Conservation (phyloP, 192 early-diverging fungal genomes). For the Anaeromyces robustus region DNA sequence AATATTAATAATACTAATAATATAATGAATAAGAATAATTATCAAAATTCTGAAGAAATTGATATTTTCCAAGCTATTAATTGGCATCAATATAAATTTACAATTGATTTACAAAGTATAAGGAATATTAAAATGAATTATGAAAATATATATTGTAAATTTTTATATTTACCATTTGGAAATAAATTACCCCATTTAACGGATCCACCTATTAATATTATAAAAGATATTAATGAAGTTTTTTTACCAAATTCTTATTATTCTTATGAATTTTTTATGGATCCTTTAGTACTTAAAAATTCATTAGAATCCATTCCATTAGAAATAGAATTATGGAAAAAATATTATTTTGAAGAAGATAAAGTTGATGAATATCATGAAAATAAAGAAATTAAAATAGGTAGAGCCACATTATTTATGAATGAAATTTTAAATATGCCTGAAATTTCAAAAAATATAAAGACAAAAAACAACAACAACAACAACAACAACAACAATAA, state of each 20-base stretch:
- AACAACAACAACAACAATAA: no score
- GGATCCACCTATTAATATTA: conserved; percentile 16
- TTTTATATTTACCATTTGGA: conserved; percentile 29
- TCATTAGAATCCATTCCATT: conserved; percentile 30
- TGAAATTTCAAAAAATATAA: neutral
- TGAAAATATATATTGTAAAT: conserved; percentile 14
- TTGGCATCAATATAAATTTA: neutral
- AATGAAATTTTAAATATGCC: neutral
- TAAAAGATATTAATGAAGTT: conserved; percentile 7
- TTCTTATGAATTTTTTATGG: conserved; percentile 40
- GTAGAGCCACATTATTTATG: conserved; percentile 6
- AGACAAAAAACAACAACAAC: no score
- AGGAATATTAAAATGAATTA: neutral
- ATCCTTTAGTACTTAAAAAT: conserved; percentile 12
- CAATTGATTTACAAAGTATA: neutral
- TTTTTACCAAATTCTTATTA: conserved; percentile 23
- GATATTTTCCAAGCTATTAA: neutral
- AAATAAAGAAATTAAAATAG: conserved; percentile 15
- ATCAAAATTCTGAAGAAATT: neutral
- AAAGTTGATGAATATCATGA: no score
- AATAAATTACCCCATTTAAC: conserved; percentile 20
- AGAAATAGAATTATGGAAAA: conserved; percentile 20
- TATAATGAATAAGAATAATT: no score
- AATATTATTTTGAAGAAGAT: no score
- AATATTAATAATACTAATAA: no score